These are phyloP conservation scores for Epicoccum sorghinum DNA, from an alignment of 2,329 filamentous ascomycete species.

Conservation along the genomic window DNA sequence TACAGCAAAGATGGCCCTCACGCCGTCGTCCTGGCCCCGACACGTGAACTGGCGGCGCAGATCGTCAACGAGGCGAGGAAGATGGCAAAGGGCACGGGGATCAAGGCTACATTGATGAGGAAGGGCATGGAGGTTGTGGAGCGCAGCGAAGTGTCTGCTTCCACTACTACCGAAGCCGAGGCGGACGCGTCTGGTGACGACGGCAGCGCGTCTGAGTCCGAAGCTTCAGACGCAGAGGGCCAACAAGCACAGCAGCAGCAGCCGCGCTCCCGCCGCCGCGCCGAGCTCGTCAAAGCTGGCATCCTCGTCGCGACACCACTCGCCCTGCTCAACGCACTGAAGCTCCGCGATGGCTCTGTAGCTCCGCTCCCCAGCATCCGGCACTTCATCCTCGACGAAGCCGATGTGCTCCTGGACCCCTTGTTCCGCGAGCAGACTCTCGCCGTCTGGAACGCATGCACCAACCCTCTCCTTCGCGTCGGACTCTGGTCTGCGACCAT, in stretches of 20 bases:
- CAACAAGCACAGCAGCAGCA: slow-evolving; percentile 34
- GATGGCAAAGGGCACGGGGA: slow-evolving; percentile 74
- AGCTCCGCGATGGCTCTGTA: slow-evolving; percentile 53
- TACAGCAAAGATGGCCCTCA: slow-evolving; percentile 32
- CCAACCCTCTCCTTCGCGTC: slow-evolving; percentile 69
- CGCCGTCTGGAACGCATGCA: slow-evolving; percentile 81
- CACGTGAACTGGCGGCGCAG: slow-evolving; percentile 57
- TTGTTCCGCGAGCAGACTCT: slow-evolving; percentile 90
- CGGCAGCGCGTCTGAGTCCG: slow-evolving; percentile 39
- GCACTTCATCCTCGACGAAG: slow-evolving; percentile 86
- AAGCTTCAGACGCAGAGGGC: slow-evolving; percentile 40
- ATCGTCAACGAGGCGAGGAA: slow-evolving; percentile 78
- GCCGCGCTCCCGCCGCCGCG: slow-evolving; percentile 47
- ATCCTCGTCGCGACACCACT: slow-evolving; percentile 83
- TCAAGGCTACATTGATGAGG: slow-evolving; percentile 80
- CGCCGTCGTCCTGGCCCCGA: slow-evolving; percentile 57
- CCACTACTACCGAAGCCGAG: slow-evolving; percentile 33
- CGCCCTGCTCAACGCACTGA: slow-evolving; percentile 75
- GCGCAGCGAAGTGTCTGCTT: slow-evolving; percentile 35
- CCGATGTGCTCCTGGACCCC: slow-evolving; percentile 89
- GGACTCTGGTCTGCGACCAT: slow-evolving; percentile 97
- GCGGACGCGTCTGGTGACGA: slow-evolving; percentile 49
- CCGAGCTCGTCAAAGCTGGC: slow-evolving; percentile 71
- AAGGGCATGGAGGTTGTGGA: slow-evolving; percentile 76
- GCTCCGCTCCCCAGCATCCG: slow-evolving; percentile 69